Conservation (phyloP, 768 basidiomycete species). For the Phanerochaete sordida region DNA sequence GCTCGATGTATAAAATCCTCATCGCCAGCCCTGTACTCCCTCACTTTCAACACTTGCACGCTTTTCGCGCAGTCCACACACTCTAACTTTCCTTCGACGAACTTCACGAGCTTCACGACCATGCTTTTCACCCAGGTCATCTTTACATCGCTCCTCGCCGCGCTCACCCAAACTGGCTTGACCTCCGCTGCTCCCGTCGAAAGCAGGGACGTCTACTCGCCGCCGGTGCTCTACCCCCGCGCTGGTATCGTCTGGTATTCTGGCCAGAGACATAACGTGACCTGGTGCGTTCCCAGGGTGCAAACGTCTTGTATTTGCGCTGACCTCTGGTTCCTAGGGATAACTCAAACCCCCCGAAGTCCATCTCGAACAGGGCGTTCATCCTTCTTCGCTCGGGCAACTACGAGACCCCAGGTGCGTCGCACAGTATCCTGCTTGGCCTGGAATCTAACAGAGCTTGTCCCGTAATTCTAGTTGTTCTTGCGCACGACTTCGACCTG, state of each 20-base stretch:
- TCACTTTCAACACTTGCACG: not conserved
- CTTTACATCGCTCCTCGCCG: not conserved
- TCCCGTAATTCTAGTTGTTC: constrained; percentile 7
- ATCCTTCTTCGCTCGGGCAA: constrained; percentile 25
- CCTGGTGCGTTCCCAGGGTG: constrained; percentile 37
- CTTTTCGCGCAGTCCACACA: not conserved
- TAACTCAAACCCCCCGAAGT: constrained; percentile 33
- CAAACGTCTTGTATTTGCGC: not conserved
- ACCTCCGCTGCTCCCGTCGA: not conserved
- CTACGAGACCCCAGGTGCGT: constrained; percentile 19
- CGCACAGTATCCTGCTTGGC: not conserved
- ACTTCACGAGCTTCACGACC: not conserved
- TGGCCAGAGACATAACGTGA: constrained; percentile 43
- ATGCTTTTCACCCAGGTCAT: constrained; percentile 1
- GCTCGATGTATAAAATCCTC: no score
- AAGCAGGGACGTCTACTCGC: constrained; percentile 39
- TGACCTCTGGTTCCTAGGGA: constrained; percentile 28
- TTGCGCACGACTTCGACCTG: constrained; percentile 36
- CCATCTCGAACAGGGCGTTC: constrained; percentile 37
- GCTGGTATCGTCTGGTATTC: constrained; percentile 41
- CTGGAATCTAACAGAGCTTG: not conserved
- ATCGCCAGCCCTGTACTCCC: no score
- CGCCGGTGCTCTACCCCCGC: constrained; percentile 43
- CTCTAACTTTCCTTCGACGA: no score
- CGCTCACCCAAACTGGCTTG: not conserved